Percentiles rank a stretch among this genome's conserved stretches.
These are phyloP conservation scores for Populus hybrid DNA, from an alignment of 441 rosid species.

Conservation along the genomic window DNA sequence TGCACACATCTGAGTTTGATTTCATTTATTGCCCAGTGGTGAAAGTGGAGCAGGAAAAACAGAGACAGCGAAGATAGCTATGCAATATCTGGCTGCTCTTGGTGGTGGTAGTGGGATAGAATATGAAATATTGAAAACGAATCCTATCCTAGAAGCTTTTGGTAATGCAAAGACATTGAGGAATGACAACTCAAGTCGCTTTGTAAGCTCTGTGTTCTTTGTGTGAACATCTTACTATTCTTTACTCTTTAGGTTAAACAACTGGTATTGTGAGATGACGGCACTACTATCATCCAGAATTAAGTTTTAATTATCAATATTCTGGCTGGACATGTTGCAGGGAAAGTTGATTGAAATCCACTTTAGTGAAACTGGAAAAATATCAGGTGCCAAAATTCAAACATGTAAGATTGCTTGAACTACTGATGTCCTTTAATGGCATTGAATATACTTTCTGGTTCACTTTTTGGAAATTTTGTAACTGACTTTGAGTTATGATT, in stretches of 20 bases:
- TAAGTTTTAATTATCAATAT: constrained; percentile 17
- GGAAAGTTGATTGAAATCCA: constrained; percentile 97
- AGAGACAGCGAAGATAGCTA: constrained; percentile 98
- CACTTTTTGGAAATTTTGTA: constrained; percentile 10
- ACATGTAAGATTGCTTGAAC: constrained; percentile 69
- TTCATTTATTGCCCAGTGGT: constrained; percentile 59
- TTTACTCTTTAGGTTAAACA: constrained; percentile 10
- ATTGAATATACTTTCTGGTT: constrained; percentile 14
- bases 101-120: constrained; percentile 99
- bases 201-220: constrained; percentile 63
- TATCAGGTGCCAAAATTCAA: constrained; percentile 96
- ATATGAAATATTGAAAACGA: constrained; percentile 91
- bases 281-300: not conserved
- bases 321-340: constrained; percentile 42
- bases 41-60: constrained; percentile 99
- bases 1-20: constrained; percentile 8
- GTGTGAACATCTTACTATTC: not conserved
- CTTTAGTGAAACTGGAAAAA: constrained; percentile 95
- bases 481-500: constrained; percentile 35
- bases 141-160: constrained; percentile 98
- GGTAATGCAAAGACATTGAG: constrained; percentile 97
- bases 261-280: not conserved
- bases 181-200: constrained; percentile 98
- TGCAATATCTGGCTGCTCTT: constrained; percentile 99
- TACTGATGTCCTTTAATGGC: constrained; percentile 9